These are phyloP conservation scores for Geotrichum candidum DNA, from an alignment of 1,139 yeast genomes.

Conservation along the genomic window DNA sequence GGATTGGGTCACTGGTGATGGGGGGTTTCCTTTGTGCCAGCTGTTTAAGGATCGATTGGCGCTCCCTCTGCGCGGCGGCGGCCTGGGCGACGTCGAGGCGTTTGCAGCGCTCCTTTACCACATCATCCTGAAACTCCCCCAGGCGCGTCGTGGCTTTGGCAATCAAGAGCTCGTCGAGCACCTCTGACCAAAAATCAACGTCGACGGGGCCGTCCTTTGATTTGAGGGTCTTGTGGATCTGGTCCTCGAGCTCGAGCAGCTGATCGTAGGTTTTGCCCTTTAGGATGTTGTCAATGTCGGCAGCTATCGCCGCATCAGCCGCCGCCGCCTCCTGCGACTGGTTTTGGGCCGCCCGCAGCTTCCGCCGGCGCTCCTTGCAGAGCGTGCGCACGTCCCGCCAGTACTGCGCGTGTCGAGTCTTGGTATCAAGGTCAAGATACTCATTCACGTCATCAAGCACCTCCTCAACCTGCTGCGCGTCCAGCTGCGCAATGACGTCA, in stretches of 20 bases:
- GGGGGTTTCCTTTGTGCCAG: conserved; percentile 2
- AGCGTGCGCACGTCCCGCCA: conserved; percentile 23
- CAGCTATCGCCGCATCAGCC: conserved; percentile 17
- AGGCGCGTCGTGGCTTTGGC: conserved; percentile 26
- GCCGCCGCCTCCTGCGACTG: conserved; percentile 8
- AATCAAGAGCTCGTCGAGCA: conserved; percentile 25
- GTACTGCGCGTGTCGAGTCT: conserved; percentile 20
- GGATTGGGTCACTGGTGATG: conserved; percentile 1
- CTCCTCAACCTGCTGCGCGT: conserved; percentile 19
- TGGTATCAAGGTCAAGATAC: conserved; percentile 22
- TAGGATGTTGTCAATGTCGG: conserved; percentile 32
- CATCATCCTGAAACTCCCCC: conserved; percentile 19
- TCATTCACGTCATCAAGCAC: conserved; percentile 22
- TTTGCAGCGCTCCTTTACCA: conserved; percentile 20
- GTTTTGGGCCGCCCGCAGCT: neutral
- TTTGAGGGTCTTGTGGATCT: conserved; percentile 25
- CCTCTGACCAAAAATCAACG: conserved; percentile 33
- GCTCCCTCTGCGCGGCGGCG: conserved; percentile 18
- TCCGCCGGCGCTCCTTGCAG: conserved; percentile 13
- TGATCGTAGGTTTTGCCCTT: conserved; percentile 27
- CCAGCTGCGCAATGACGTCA: conserved; percentile 21
- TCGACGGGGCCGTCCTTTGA: conserved; percentile 26
- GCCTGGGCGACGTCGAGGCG: conserved; percentile 17
- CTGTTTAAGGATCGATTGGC: conserved; percentile 8
- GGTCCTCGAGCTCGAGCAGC: conserved; percentile 25